Percentiles rank a stretch among this genome's conserved stretches.
Conservation (phyloP, 2,329 filamentous ascomycete species). For the Trichoderma sp. region DNA sequence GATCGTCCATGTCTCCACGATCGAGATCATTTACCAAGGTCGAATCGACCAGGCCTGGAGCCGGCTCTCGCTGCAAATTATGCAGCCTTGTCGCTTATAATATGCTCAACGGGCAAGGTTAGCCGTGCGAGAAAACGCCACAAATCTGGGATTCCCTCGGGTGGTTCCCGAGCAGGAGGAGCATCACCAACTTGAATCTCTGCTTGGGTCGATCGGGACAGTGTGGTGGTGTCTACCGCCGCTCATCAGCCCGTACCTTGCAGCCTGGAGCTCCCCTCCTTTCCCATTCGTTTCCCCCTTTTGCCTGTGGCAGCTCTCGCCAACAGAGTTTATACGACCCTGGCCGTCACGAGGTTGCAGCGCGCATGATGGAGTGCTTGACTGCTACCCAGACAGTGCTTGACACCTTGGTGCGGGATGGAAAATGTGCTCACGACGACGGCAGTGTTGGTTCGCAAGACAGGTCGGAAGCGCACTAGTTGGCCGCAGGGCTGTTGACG, state of each 20-base stretch:
- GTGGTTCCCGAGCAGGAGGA: constrained; percentile 3
- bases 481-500: not conserved
- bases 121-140: not conserved
- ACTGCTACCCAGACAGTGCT: too few species aligned
- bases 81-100: not conserved
- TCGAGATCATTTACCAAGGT: not conserved
- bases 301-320: constrained; percentile 9
- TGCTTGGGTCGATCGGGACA: not conserved
- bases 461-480: constrained; percentile 10
- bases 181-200: not conserved
- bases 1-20: not conserved
- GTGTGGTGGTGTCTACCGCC: constrained; percentile 2
- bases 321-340: not conserved
- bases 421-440: constrained; percentile 12
- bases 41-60: not conserved
- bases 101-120: constrained; percentile 5
- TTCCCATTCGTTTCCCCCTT: too few species aligned
- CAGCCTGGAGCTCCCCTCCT: not conserved
- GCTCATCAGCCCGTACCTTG: constrained; percentile 5
- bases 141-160: constrained; percentile 6
- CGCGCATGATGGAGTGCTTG: constrained; percentile 1
- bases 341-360: constrained; percentile 6
- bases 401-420: not conserved
- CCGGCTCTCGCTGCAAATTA: not conserved
- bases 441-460: constrained; percentile 15